Percentiles rank a stretch among this genome's conserved stretches.
These are phyloP conservation scores for Corchorus olitorius DNA, from an alignment of 345 rosid genomes.

Conservation along the genomic window DNA sequence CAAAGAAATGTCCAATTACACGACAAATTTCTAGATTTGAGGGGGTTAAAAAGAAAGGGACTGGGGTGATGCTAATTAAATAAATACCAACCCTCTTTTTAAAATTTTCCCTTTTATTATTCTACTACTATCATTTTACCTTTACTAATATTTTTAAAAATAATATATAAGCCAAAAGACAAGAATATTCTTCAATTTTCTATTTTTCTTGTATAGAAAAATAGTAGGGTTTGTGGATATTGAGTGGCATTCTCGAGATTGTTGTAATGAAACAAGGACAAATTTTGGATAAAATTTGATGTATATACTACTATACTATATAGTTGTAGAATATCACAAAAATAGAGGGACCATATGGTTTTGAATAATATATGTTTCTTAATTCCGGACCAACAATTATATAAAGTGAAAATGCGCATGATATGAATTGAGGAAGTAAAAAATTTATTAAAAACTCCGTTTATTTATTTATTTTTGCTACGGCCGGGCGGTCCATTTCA, in stretches of 20 bases:
- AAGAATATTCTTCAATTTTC: slow-evolving; percentile 26
- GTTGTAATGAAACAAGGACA: slow-evolving; percentile 19
- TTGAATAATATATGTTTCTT: slow-evolving; percentile 35
- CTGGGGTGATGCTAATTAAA: background rate
- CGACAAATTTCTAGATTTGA: slow-evolving; percentile 3
- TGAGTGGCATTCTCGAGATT: slow-evolving; percentile 41
- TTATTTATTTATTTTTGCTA: background rate
- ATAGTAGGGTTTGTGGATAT: background rate
- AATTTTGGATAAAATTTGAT: background rate
- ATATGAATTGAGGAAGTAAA: background rate
- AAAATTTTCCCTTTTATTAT: background rate
- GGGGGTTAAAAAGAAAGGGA: background rate
- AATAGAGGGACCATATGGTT: background rate
- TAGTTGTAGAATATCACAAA: background rate
- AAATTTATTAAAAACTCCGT: background rate
- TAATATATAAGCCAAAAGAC: slow-evolving; percentile 19
- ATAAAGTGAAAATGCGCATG: slow-evolving; percentile 11
- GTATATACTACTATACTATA: background rate
- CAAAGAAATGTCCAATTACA: background rate
- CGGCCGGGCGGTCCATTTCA: background rate
- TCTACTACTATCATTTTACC: no score
- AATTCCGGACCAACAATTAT: slow-evolving; percentile 48
- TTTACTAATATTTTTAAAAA: background rate
- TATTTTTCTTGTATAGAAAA: no score
- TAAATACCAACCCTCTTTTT: background rate